Conservation (phyloP, 2,329 filamentous ascomycete genomes). For the Ophiobolus disseminans region DNA sequence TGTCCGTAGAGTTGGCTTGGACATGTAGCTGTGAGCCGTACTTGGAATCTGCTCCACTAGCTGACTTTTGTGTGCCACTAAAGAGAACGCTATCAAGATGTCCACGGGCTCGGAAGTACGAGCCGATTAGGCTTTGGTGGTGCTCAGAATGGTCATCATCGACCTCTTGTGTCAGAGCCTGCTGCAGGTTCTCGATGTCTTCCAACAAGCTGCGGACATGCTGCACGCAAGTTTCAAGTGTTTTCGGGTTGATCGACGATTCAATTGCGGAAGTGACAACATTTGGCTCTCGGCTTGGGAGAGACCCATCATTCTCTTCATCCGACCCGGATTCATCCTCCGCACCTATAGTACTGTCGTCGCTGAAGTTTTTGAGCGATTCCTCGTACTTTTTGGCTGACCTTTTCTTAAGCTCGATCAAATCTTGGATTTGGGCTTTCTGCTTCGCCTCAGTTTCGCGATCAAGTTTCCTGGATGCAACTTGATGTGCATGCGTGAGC, state of each 20-base stretch:
- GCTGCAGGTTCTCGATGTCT: slow-evolving; percentile 31
- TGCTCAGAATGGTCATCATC: slow-evolving; percentile 43
- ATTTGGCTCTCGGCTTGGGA: not conserved
- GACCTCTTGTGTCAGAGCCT: slow-evolving; percentile 47
- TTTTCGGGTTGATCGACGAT: slow-evolving; percentile 27
- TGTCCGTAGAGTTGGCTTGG: not conserved
- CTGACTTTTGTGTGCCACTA: slow-evolving; percentile 3
- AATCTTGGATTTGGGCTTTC: slow-evolving; percentile 33
- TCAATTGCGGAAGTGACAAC: slow-evolving; percentile 18
- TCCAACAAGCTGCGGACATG: slow-evolving; percentile 31
- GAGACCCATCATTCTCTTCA: not conserved
- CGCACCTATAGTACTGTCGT: slow-evolving; percentile 17
- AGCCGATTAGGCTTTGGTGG: slow-evolving; percentile 34
- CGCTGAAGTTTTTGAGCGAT: slow-evolving; percentile 27
- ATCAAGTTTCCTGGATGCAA: slow-evolving; percentile 32
- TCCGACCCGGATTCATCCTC: not conserved
- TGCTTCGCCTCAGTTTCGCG: slow-evolving; percentile 33
- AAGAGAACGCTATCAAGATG: slow-evolving; percentile 24
- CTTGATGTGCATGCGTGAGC: slow-evolving; percentile 33
- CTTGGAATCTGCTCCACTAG: not conserved
- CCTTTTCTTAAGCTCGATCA: slow-evolving; percentile 32
- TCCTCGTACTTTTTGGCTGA: slow-evolving; percentile 35
- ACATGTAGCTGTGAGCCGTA: not conserved
- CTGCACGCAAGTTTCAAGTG: slow-evolving; percentile 31
- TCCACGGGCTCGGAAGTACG: slow-evolving; percentile 29